Base-by-base conservation (phyloP, 495 filamentous ascomycete species). In the Hyaloscypha finlandica region DNA sequence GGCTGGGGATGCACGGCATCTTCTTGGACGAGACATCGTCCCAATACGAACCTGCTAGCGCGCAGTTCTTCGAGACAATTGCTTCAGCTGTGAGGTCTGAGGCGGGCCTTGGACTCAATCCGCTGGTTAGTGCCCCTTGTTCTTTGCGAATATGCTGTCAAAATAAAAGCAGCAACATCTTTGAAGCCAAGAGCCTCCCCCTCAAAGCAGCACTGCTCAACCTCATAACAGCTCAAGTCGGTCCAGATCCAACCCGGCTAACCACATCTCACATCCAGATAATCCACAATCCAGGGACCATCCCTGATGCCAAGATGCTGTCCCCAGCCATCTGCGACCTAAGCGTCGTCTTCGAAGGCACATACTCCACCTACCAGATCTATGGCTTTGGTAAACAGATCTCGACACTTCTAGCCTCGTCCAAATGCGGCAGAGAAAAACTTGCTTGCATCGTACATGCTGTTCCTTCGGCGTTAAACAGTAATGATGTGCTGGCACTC, bases 261-360 rank as follows among this genome's bases (percentile, higher is more conserved):
- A 20, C 29, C 31, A 16, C n/a, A 57, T 37, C 12, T 37, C 35
- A 12, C 6, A 1, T 37, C 8, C 70, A 84, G 81, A 75, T 83
- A 61, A 77, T 84, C 45, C 81, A 84, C 64, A 84, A 84, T 37
- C 81, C 81, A 2, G 81, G 81, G 2, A 73, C 73, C 4, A 65
- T 82, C 16, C 81, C 81, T 6, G 81, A 83, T 67, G 71, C 80
- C 61, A 78, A 77, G 32, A 37, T 37, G 35, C 35, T 37, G 35
- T 83, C 80, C 71, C 67, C 81, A 60, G 4, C 2, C 5, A 58
- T 33, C 19, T 62, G 48, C 57, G 79, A 81, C 70, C 76, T 77
- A 62, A 80, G 79, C 8, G 80, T 83, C 32, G 78, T 84, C 1
- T 81, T 82, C 65, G 80, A 83, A 66, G 79, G 74, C 37, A 76